phyloP scores from a whole-genome alignment of 805 yeast species.

The Candida nitratophila region DNA sequence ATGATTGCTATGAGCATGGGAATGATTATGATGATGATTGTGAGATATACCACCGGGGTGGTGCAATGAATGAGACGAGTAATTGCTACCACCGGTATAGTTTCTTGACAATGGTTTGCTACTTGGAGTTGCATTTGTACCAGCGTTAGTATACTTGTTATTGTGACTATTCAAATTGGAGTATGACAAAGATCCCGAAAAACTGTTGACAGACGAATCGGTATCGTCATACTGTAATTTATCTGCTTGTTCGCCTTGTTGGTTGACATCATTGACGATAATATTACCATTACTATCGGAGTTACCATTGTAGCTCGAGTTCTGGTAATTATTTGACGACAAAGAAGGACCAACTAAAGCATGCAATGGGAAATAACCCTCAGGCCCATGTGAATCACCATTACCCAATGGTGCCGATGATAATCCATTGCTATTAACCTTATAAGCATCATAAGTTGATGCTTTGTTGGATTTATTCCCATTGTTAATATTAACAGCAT shows the following conservation, averaged over 20 bases:
- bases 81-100: conserved; percentile 4
- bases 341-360: conserved; percentile 24
- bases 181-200: conserved; percentile 10
- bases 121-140: neutral
- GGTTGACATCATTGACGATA: neutral
- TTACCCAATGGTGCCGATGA: conserved; percentile 12
- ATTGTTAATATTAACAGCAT: neutral
- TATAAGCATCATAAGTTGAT: conserved; percentile 1
- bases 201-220: conserved; percentile 1
- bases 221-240: conserved; percentile 1
- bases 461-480: neutral
- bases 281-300: neutral
- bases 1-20: conserved; percentile 14
- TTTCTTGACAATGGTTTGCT: neutral
- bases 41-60: conserved; percentile 3
- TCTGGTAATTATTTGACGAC: neutral
- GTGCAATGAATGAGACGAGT: conserved; percentile 1
- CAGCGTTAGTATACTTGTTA: neutral
- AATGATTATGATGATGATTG: conserved; percentile 14
- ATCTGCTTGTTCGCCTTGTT: neutral
- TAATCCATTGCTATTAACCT: neutral
- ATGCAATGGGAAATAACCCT: conserved; percentile 24
- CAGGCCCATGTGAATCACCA: conserved; percentile 18
- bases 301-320: neutral
- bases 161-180: conserved; percentile 16